A percentile compares a stretch with the other conserved stretches of the same genome.
These are phyloP conservation scores for Phytophthora litchii DNA, from an alignment of 352 stramenopile species.

Conservation along the genomic window DNA sequence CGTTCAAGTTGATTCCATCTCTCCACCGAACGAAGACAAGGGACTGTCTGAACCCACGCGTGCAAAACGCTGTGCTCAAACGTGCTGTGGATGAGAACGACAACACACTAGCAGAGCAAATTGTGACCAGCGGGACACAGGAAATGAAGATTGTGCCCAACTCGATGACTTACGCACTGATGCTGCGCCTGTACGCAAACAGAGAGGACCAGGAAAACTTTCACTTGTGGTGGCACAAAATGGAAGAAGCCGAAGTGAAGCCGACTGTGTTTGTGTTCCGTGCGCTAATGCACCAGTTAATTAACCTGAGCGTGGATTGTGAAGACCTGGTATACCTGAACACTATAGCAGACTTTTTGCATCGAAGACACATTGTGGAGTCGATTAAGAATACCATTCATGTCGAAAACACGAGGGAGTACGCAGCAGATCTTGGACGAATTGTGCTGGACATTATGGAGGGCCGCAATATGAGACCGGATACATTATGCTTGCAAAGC, in stretches of 20 bases:
- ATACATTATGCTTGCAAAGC: constrained; percentile 51
- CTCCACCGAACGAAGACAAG: constrained; percentile 47
- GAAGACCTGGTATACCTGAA: constrained; percentile 33
- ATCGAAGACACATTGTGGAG: constrained; percentile 5
- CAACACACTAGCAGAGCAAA: constrained; percentile 51
- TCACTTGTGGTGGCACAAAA: constrained; percentile 50
- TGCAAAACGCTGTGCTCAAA: constrained; percentile 70
- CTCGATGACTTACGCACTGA: constrained; percentile 77
- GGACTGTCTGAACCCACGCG: constrained; percentile 31
- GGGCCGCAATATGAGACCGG: constrained; percentile 28
- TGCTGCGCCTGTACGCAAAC: constrained; percentile 66
- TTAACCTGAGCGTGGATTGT: constrained; percentile 33
- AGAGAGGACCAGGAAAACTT: constrained; percentile 54
- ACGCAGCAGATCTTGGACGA: constrained; percentile 32
- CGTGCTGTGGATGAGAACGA: constrained; percentile 62
- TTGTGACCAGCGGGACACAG: constrained; percentile 47
- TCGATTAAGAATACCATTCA: constrained; percentile 5
- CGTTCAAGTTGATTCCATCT: constrained; percentile 52
- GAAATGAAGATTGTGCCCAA: constrained; percentile 53
- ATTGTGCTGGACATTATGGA: constrained; percentile 47
- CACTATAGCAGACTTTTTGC: constrained; percentile 37
- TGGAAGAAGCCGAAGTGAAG: constrained; percentile 51
- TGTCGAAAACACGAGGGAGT: constrained; percentile 8
- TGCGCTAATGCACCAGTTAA: constrained; percentile 56
- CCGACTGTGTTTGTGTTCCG: constrained; percentile 60